Base-by-base conservation (phyloP, 2,329 filamentous ascomycete species). In the Neofusicoccum cordaticola region DNA sequence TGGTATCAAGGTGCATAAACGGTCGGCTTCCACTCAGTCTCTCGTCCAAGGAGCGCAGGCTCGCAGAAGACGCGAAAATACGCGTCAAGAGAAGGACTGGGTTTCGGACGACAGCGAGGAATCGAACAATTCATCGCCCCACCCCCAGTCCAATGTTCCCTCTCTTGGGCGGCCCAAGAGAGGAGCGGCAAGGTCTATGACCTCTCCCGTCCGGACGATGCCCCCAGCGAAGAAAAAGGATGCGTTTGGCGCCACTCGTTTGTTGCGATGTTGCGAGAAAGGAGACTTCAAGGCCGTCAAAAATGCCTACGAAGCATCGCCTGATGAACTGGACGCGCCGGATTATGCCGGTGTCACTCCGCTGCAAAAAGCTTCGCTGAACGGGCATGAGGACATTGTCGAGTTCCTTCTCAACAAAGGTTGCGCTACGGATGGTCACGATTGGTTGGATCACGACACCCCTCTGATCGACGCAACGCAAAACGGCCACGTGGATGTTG, bases 271-370 rank as follows among this genome's bases (percentile, higher is more conserved):
- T 34, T 96, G 93, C 76, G 91, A 93, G 42, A 88, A 89, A 70
- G 92, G 93, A 58, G 92, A 96, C 73, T 85, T 95, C 63, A 91
- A 94, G 1, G 82, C 83, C 9, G 93, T 92, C 15, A 93, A 91
- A 74, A 85, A 86, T 70, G 86, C 91, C 67, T 84, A 93, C 37
- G 82, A 85, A 8, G 91, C 96, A 73, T 86, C 93, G 19, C 93
- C 92, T 0, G 91, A 96, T 67, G 93, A 98, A 76, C 78, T 98
- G 62, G 91, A 99, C 70, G 86, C 93, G 65, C 88, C 91, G 27
- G 95, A 99, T 73, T 96, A 97, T 74, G 95, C 95, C 13, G 92
- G 92, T n/a, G 98, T 98, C 72, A 96, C 94, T 0, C 95, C 95
- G 27, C 82, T 99, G 39, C 95, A 99, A 76, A 95, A 97, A 69